Evolutionary conservation across 176 grass and related monocot genomes (phyloP).

Genomic region (Dendrocalamus sinicus): DNA sequence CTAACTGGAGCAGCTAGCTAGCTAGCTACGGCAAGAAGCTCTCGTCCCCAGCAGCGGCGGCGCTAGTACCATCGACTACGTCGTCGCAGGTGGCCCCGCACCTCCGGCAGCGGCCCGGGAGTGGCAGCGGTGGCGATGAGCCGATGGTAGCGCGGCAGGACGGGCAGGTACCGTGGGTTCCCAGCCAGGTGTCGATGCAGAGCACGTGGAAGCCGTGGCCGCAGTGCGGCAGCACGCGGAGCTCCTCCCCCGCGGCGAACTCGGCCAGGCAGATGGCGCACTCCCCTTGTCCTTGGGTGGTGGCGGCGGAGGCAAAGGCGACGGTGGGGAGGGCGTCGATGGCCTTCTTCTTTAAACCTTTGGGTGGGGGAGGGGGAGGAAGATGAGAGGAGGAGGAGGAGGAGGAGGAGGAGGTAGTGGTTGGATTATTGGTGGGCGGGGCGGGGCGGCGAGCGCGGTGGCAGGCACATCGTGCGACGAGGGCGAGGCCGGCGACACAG

Average conservation of each 20-base stretch:
- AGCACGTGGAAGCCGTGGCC: constrained; percentile 58
- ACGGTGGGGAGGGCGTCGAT: constrained; percentile 61
- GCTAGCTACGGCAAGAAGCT: constrained; percentile 16
- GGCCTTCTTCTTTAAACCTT: constrained; percentile 65
- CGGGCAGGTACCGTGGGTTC: constrained; percentile 47
- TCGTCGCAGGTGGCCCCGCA: constrained; percentile 45
- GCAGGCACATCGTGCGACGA: constrained; percentile 67
- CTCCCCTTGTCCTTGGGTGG: not conserved
- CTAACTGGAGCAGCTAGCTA: not conserved
- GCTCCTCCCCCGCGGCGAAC: constrained; percentile 54
- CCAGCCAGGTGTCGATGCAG: constrained; percentile 72
- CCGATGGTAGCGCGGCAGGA: constrained; percentile 50
- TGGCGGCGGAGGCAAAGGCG: not conserved
- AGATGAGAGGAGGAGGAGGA: too few species aligned
- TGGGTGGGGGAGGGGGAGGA: not conserved
- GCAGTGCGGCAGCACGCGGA: constrained; percentile 66
- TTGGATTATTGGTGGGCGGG: not conserved
- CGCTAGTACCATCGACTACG: not conserved
- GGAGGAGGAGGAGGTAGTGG: not conserved
- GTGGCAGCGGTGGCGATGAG: not conserved
- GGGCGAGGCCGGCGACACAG: constrained; percentile 66
- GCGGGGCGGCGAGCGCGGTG: not conserved
- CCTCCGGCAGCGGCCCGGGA: constrained; percentile 43
- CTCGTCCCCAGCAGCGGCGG: not conserved
- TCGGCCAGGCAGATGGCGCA: constrained; percentile 65